Evolutionary conservation across 257 asterid species (phyloP), one percentile per base, ranked within the genome.

Genomic region (Solanum corneliomulleri): DNA sequence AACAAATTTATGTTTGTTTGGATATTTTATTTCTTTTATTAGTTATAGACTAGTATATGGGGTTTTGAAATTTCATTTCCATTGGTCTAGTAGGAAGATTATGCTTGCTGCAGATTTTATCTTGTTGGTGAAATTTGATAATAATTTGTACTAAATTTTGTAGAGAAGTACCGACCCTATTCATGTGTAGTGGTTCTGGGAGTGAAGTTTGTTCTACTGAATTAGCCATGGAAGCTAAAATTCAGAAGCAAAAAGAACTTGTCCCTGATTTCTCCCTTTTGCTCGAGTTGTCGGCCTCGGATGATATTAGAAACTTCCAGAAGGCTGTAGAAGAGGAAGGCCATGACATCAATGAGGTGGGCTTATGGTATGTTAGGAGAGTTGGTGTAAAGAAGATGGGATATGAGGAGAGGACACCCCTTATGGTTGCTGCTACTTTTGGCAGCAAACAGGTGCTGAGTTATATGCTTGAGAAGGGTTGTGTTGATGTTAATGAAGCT

Each of bases 301-400:
- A 91, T 88, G 92, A 91, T 86, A 35, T 91, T 70, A 74, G 66
- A 35, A 88, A 91, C 45, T 90, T 91, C 39, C 71, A 27, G 23
- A 80, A 62, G 87, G 93, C 91, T 74, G 89, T 90, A 15, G 93
- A 90, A 89, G 86, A 87, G 44, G 90, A 86, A 49, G 92, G 91
- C 37, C 86, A 27, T 42, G 71, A 70, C 39, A 29, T 90, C 18
- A 85, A 90, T 52, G 92, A 89, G 82, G 83, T 84, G 20, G 88
- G 91, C 9, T 70, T 85, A n/a, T 91, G 93, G 93, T 91, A 90
- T 62, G 90, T 89, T 15, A 89, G 90, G 52, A 91, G 85, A 90
- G 86, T 90, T 66, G 92, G 91, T 70, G 85, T 87, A 5, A 91
- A 84, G 82, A 86, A 84, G 87, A 90, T 91, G 93, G 93, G 88